phyloP scores from a whole-genome alignment of 2,329 filamentous ascomycete genomes.

The Colletotrichum sp. region DNA sequence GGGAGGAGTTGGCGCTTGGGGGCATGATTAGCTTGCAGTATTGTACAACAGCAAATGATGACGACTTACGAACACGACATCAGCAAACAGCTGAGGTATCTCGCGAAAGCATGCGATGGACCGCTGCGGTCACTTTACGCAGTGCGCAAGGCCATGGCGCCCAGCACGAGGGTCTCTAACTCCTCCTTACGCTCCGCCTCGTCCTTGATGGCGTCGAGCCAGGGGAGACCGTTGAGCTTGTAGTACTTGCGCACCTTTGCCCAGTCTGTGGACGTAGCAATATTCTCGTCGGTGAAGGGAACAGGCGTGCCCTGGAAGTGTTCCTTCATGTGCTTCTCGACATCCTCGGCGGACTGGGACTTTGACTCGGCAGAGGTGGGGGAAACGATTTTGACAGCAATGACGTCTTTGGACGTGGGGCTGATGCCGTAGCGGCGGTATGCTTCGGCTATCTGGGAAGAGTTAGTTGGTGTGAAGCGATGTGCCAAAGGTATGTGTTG shows the following conservation, averaged over 20 bases:
- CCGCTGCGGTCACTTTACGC: conserved; percentile 7
- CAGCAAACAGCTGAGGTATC: not conserved
- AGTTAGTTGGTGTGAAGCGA: not conserved
- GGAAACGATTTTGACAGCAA: conserved; percentile 80
- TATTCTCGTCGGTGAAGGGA: conserved; percentile 66
- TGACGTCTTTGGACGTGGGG: conserved; percentile 71
- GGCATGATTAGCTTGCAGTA: not conserved
- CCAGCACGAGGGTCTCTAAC: conserved; percentile 73
- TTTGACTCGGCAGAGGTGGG: conserved; percentile 47
- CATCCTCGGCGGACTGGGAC: conserved; percentile 46
- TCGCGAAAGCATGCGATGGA: not conserved
- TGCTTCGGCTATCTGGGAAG: conserved; percentile 79
- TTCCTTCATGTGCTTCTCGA: conserved; percentile 64
- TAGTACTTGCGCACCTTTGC: conserved; percentile 82
- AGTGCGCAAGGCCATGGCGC: conserved; percentile 79
- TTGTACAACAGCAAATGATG: not conserved
- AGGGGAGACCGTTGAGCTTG: conserved; percentile 72
- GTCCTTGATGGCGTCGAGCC: conserved; percentile 51
- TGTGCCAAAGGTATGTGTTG: accelerated
- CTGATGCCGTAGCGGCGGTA: conserved; percentile 88
- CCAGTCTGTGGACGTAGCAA: conserved; percentile 67
- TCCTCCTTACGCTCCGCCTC: conserved; percentile 52
- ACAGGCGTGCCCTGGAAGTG: conserved; percentile 66
- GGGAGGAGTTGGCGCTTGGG: not conserved
- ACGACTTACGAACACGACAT: not conserved